Conservation (phyloP, 257 asterid genomes). For the Echites panduratus region DNA sequence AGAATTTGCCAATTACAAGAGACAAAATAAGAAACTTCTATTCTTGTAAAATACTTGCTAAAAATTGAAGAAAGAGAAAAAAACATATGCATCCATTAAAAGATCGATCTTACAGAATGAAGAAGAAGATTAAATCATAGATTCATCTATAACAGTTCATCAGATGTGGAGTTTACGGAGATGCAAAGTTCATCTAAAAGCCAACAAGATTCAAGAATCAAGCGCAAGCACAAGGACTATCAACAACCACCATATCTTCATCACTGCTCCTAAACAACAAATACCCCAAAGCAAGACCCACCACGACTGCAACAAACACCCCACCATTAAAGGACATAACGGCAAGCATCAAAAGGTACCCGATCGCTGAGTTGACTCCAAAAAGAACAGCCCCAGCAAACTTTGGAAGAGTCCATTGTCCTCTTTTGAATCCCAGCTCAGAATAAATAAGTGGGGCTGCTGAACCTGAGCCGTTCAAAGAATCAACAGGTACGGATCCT, state of each 20-base stretch:
- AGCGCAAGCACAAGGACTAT: conserved; percentile 81
- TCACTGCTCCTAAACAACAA: conserved; percentile 57
- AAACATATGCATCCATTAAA: neutral
- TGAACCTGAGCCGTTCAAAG: neutral
- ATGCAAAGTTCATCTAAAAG: neutral
- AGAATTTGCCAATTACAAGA: neutral
- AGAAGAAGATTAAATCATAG: too few species aligned
- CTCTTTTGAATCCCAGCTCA: conserved; percentile 17
- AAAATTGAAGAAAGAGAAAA: neutral
- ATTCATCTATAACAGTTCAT: neutral
- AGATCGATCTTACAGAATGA: neutral
- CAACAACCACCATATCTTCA: conserved; percentile 39
- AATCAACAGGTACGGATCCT: neutral
- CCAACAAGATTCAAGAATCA: conserved; percentile 16
- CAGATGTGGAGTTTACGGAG: neutral
- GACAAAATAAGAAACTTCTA: neutral
- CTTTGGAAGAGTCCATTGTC: conserved; percentile 26
- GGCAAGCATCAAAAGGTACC: conserved; percentile 78
- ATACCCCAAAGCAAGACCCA: conserved; percentile 65
- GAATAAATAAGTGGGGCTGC: conserved; percentile 41
- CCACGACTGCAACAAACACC: conserved; percentile 59
- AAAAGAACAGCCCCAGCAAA: conserved; percentile 49
- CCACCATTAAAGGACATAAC: conserved; percentile 89
- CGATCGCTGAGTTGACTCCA: conserved; percentile 71
- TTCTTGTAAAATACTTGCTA: neutral